These are phyloP conservation scores for Setaria viridis DNA, from an alignment of 202 grass and related monocot genomes.

Conservation along the genomic window DNA sequence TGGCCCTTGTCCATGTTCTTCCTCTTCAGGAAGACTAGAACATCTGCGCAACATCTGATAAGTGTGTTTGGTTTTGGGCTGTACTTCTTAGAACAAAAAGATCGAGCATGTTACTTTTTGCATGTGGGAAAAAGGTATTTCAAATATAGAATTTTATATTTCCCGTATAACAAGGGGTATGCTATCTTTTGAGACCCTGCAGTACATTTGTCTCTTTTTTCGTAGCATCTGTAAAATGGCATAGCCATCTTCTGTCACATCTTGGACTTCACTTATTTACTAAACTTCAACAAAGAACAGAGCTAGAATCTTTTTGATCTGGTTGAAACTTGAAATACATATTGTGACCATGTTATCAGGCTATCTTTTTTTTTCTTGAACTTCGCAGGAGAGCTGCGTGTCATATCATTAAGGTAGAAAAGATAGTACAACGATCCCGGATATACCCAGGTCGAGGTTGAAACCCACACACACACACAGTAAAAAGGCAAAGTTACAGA, in stretches of 20 bases:
- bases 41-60: neutral
- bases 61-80: neutral
- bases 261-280: too few species aligned
- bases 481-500: too few species aligned
- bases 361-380: too few species aligned
- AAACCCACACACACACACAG: too few species aligned
- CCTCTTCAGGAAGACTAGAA: neutral
- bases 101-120: neutral
- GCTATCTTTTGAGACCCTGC: too few species aligned
- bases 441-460: too few species aligned
- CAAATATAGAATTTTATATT: neutral
- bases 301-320: neutral
- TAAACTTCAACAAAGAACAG: slow-evolving; percentile 1
- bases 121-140: neutral
- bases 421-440: too few species aligned
- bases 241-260: too few species aligned
- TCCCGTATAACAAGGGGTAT: neutral
- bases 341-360: neutral
- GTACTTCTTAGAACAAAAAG: neutral
- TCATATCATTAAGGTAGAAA: too few species aligned
- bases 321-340: slow-evolving; percentile 18
- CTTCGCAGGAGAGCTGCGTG: too few species aligned
- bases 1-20: neutral
- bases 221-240: too few species aligned
- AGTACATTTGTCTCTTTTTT: too few species aligned